Evolutionary conservation across 169 alveolate species (phyloP).

Genomic region (Cyclospora cayetanensis): DNA sequence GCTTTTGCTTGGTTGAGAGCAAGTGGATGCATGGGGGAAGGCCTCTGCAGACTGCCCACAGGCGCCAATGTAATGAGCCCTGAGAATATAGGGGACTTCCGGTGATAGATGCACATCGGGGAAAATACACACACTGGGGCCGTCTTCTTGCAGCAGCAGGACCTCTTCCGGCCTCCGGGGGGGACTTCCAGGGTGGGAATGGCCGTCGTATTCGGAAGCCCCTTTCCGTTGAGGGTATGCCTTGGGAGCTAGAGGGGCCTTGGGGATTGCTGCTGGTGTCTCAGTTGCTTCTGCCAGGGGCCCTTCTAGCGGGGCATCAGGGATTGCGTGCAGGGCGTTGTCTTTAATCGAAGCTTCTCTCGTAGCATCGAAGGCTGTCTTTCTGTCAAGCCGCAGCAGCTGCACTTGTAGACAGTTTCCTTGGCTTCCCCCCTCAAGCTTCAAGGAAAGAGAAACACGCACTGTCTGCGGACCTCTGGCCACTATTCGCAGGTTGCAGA

Average conservation of each 20-base stretch:
- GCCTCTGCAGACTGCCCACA: too few species aligned
- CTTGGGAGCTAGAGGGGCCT: neutral
- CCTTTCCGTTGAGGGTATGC: neutral
- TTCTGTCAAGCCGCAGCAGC: constrained; percentile 27
- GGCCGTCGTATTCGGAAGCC: too few species aligned
- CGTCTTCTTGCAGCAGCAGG: constrained; percentile 23
- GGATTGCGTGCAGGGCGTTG: neutral
- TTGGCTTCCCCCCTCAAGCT: neutral
- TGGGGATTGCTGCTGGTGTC: constrained; percentile 3
- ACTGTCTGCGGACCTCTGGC: neutral
- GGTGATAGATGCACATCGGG: neutral
- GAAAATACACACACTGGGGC: neutral
- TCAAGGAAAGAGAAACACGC: neutral
- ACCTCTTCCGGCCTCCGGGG: neutral
- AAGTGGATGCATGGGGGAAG: neutral
- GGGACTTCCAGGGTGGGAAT: neutral
- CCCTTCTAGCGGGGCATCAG: neutral
- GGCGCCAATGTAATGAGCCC: neutral
- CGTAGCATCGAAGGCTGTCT: neutral
- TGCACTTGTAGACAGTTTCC: neutral
- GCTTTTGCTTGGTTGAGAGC: neutral
- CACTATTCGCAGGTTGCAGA: neutral
- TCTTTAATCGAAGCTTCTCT: neutral
- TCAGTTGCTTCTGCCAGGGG: neutral
- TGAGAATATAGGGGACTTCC: neutral